Percentiles rank a stretch among this genome's conserved stretches.
phyloP scores from a whole-genome alignment of 192 early-diverging fungal species.

The Rhizophlyctis rosea region DNA sequence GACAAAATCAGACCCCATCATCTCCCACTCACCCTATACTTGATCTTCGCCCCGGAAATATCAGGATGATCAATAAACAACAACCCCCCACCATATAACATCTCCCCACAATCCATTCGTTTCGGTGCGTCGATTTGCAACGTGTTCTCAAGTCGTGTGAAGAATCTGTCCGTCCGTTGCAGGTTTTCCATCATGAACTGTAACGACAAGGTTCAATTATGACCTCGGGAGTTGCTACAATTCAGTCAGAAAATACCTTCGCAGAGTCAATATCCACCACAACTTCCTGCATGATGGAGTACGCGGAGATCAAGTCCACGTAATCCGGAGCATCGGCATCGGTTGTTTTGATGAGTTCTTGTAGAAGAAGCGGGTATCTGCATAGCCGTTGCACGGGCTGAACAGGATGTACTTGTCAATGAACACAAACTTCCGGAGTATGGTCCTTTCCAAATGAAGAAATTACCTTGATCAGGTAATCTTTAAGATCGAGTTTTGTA shows the following conservation, averaged over 20 bases:
- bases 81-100: slow-evolving; percentile 23
- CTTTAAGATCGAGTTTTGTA: slow-evolving; percentile 29
- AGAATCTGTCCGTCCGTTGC: slow-evolving; percentile 30
- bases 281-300: slow-evolving; percentile 27
- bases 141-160: slow-evolving; percentile 17
- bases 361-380: slow-evolving; percentile 27
- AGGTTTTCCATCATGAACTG: slow-evolving; percentile 27
- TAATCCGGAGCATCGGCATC: background rate
- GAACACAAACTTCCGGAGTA: background rate
- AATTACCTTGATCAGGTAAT: slow-evolving; percentile 32
- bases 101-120: slow-evolving; percentile 21
- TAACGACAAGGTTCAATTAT: no score
- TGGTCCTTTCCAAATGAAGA: background rate
- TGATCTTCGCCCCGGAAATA: slow-evolving; percentile 2
- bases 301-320: slow-evolving; percentile 12
- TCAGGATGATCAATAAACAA: slow-evolving; percentile 25
- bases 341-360: slow-evolving; percentile 28
- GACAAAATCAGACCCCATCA: no score
- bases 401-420: background rate
- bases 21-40: slow-evolving; percentile 30
- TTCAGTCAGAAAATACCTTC: slow-evolving; percentile 21
- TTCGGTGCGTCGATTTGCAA: slow-evolving; percentile 5
- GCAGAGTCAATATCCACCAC: slow-evolving; percentile 32
- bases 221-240: no score
- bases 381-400: slow-evolving; percentile 33